Evolutionary conservation across 2,329 filamentous ascomycete genomes (phyloP), one percentile per base, ranked within the genome.

Genomic region (Cadophora gregata): DNA sequence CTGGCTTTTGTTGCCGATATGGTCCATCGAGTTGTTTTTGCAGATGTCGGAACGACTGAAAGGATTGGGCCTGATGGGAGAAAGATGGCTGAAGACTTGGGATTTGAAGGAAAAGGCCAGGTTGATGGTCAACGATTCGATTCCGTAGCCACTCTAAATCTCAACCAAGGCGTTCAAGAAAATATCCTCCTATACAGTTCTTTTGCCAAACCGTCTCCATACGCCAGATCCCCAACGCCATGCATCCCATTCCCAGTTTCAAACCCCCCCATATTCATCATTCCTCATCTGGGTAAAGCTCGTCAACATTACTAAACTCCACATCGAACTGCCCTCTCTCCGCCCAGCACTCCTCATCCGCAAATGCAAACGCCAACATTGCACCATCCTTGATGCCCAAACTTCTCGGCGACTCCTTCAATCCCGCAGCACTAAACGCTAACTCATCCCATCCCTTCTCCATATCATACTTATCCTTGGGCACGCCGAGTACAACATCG

Each of bases 361-460:
- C 74, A 31, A 77, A 75, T 24, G 75, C 74, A 73, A 82, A 82
- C 10, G 81, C 81, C 9, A 82, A 27, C 62, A 77, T 72, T 9
- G 73, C 72, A 1, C 78, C 78, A 71, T 82, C 80, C 62, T 76
- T 77, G 42, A 82, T 64, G 8, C 78, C 79, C 50, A 78, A 70
- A 24, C 75, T 78, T 59, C 72, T 66, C 0, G 78, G 77, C 51
- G 59, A 78, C 31, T 76, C 71, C 58, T 75, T 78, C 10, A 76
- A 78, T 21, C 77, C 79, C 14, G 67, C 74, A 50, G 76, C 74
- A 64, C 68, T 70, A 16, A 77, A 73, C 50, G 79, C 75, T 21
- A 86, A 70, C 53, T 76, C 76, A 27, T 77, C 76, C 83, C 84
- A 86, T 53, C 84, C 84, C 71, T 83, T 82, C 24, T 78, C 78